Base-by-base conservation (phyloP, 176 grass and related monocot genomes). In the Lolium multiflorum region DNA sequence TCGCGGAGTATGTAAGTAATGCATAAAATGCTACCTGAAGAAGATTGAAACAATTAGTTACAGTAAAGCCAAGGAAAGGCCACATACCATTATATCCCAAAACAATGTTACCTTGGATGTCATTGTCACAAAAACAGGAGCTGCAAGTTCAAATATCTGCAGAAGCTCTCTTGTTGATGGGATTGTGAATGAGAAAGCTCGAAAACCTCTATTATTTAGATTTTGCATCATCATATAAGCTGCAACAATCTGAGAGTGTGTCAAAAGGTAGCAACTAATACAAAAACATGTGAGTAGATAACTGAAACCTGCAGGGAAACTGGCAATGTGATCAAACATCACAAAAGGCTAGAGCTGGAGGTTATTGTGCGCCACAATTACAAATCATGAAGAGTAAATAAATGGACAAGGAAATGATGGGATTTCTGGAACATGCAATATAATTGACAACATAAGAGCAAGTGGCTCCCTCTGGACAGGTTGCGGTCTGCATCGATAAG, bases 111-210 rank as follows among this genome's bases (percentile, higher is more conserved):
- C 96, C 96, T 98, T 98, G 49, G 96, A 94, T 59, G 92, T 92
- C 93, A 96, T 96, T 78, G 96, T 98, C 86, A 98, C 84, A 79
- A 98, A 98, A 63, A 98, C 93, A 58, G 96, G 96, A 87, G 96
- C 96, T 74, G 96, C 91, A 54, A 98, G 91, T 86, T 88, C 89
- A 86, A 98, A 91, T 87, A 98, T 96, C 71, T 92, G 96, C 62
- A 98, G 58, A 64, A 98, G 86, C 74, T 98, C 96, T 82, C 76
- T 79, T 68, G 43, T 70, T 65, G 96, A 98, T 17, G 96, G 96
- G 37, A 96, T 84, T 21, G 88, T 83, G 72, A 98, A 59, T 82
- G 86, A 93, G 78, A 94, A 94, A 73, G 93, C 91, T 56, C 46
- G 79, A 77, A 92, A 98, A 15, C 93, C 93, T 77, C 77, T 94